Percentiles rank a stretch among this genome's conserved stretches.
Conservation (phyloP, 495 filamentous ascomycete genomes). For the Stereocaulon alpinum region DNA sequence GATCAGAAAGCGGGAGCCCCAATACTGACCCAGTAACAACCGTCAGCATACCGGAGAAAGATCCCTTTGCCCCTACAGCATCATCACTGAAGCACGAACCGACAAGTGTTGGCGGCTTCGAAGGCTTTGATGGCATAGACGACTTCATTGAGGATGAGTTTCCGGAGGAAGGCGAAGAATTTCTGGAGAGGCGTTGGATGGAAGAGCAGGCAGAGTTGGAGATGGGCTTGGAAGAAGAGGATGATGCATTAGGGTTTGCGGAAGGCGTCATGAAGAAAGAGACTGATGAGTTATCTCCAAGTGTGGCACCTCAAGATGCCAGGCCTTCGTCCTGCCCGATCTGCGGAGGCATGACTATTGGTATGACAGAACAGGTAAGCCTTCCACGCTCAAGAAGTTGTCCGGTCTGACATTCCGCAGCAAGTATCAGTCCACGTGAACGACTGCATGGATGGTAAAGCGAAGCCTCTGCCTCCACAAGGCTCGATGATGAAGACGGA, state of each 20-base stretch:
- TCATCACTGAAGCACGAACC: slow-evolving; percentile 44
- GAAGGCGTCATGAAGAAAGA: background rate
- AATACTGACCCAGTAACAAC: background rate
- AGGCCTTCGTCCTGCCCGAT: slow-evolving; percentile 56
- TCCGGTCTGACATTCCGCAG: slow-evolving; percentile 27
- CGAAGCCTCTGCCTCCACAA: slow-evolving; percentile 37
- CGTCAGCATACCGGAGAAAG: background rate
- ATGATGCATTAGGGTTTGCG: slow-evolving; percentile 24
- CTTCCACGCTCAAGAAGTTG: background rate
- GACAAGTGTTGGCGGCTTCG: slow-evolving; percentile 45
- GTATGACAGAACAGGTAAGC: slow-evolving; percentile 47
- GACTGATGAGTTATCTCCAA: slow-evolving; percentile 11
- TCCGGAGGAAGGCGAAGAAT: slow-evolving; percentile 49
- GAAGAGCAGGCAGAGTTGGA: slow-evolving; percentile 52
- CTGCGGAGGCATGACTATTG: slow-evolving; percentile 52
- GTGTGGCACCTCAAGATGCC: slow-evolving; percentile 24
- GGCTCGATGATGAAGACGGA: background rate
- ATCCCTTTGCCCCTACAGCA: slow-evolving; percentile 9
- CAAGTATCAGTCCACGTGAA: slow-evolving; percentile 70
- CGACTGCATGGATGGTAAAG: slow-evolving; percentile 76
- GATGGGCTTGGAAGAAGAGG: slow-evolving; percentile 36
- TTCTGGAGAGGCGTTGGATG: slow-evolving; percentile 48
- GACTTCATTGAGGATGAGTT: slow-evolving; percentile 38
- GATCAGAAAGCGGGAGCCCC: background rate
- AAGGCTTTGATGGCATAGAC: slow-evolving; percentile 59